These are phyloP conservation scores for Wickerhamomyces silvicola DNA, from an alignment of 805 yeast genomes.

Conservation along the genomic window DNA sequence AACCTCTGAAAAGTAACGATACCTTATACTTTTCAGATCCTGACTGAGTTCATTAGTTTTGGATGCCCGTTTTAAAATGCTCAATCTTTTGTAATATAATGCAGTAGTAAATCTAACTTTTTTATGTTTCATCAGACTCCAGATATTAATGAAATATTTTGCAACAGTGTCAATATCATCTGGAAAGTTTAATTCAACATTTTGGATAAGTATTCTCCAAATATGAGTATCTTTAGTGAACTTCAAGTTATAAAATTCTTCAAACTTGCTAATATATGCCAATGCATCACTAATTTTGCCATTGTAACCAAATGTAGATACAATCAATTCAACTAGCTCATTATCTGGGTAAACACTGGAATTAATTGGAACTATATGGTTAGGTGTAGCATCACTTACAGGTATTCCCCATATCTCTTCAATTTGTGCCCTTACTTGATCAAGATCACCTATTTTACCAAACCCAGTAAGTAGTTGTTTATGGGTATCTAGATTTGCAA, in stretches of 20 bases:
- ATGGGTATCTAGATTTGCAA: conserved; percentile 15
- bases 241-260: conserved; percentile 8
- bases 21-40: conserved; percentile 4
- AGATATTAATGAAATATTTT: conserved; percentile 8
- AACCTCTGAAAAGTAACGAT: conserved; percentile 3
- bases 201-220: conserved; percentile 14
- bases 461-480: conserved; percentile 18
- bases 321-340: conserved; percentile 10
- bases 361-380: conserved; percentile 2
- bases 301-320: conserved; percentile 14
- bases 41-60: conserved; percentile 7
- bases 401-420: conserved; percentile 17
- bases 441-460: conserved; percentile 10
- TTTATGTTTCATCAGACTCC: conserved; percentile 12
- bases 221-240: conserved; percentile 2
- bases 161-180: conserved; percentile 3
- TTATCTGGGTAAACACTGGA: conserved; percentile 17
- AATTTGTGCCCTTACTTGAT: conserved; percentile 16
- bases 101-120: conserved; percentile 6
- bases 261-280: conserved; percentile 10
- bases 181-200: conserved; percentile 5
- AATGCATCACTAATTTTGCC: conserved; percentile 7
- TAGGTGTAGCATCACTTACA: conserved; percentile 4
- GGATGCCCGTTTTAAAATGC: conserved; percentile 4
- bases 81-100: conserved; percentile 9